Base-by-base conservation (phyloP, 768 basidiomycete species). In the Dioszegia hungarica region DNA sequence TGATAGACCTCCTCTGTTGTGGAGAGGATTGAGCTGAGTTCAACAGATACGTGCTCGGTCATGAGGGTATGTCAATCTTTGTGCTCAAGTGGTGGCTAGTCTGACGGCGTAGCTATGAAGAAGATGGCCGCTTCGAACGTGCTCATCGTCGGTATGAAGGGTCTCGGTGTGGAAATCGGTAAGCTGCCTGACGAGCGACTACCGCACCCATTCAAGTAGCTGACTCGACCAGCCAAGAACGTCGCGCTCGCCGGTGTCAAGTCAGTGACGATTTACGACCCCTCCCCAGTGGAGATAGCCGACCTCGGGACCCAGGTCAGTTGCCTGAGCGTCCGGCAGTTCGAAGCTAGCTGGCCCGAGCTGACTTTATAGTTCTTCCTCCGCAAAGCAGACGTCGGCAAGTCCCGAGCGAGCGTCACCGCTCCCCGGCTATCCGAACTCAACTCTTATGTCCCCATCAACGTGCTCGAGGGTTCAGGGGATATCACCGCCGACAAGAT, bases 81-180 rank as follows among this genome's bases (percentile, higher is more conserved):
- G n/a, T n/a, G n/a, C n/a, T n/a, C n/a, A n/a, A n/a, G n/a, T n/a
- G n/a, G n/a, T n/a, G n/a, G n/a, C 17, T 37, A 3, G 48, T 34
- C 62, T 54, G 50, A 51, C 36, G 3, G 25, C 2, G n/a, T 29
- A 97, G 94, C 94, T 41, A 98, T 98, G 95, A 95, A 95, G 82
- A 87, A 86, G 72, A 98, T 99, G 95, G 94, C 95, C 6, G 81
- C 83, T 15, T 97, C 93, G 34, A 95, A 95, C 72, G 88, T 98
- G 38, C 83, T 99, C 61, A 85, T 99, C 61, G 86, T 95, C 43
- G 95, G 95, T 10, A 78, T 91, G 72, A 86, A 87, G 56, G 95
- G 95, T 52, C 78, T 99, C 56, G 94, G 95, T 41, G 89, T 89
- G 56, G 95, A 99, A 78, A 95, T 98, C 69, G 94, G 93, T 85